phyloP scores from a whole-genome alignment of 108 stramenopile species.

The Cylindrotheca closterium region DNA sequence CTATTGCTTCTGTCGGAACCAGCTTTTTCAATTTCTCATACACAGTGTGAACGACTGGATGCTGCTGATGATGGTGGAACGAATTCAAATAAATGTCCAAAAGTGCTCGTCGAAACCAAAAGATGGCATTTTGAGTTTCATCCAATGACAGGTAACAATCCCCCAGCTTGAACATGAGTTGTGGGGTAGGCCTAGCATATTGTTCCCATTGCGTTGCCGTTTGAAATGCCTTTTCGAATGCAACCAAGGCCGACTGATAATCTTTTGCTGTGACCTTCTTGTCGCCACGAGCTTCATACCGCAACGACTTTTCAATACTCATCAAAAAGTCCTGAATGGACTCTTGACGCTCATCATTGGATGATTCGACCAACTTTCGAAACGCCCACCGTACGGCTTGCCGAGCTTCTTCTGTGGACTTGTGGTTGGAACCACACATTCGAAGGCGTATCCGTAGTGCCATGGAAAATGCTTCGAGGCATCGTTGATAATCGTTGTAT shows the following conservation, averaged over 20 bases:
- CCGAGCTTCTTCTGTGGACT: neutral
- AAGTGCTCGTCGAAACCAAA: neutral
- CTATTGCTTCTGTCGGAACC: neutral
- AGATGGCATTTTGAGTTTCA: neutral
- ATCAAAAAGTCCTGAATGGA: neutral
- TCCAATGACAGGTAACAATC: neutral
- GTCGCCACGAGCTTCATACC: neutral
- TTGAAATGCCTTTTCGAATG: neutral
- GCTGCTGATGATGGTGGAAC: neutral
- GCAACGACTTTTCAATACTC: neutral
- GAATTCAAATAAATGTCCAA: neutral
- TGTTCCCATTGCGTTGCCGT: neutral
- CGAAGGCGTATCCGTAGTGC: constrained; percentile 12
- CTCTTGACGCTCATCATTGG: neutral
- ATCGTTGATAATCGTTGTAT: neutral
- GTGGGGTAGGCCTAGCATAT: neutral
- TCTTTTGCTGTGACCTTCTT: neutral
- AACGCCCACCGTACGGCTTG: neutral
- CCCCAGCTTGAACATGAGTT: neutral
- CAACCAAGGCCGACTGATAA: neutral
- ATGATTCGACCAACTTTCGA: neutral
- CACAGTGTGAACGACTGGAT: neutral
- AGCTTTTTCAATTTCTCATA: neutral
- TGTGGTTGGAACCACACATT: constrained; percentile 1
- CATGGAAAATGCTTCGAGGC: constrained; percentile 15